Conservation (phyloP, 2,329 filamentous ascomycete species). For the Verticillium tricorpus region DNA sequence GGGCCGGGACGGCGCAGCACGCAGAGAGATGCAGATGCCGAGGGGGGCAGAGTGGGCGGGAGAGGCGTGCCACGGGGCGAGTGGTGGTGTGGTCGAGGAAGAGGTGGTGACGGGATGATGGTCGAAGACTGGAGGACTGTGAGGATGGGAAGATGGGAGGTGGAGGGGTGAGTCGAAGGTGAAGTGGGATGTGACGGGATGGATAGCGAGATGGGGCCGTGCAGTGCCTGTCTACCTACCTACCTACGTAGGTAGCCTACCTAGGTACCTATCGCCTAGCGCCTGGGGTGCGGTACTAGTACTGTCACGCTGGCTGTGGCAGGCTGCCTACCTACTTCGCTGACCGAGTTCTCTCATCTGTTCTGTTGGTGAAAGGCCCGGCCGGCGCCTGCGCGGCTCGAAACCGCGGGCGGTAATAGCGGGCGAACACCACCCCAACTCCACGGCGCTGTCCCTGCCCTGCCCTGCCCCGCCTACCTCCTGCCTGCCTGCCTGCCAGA, state of each 20-base stretch:
- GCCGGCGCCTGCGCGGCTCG: neutral
- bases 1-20: neutral
- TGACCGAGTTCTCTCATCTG: neutral
- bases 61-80: neutral
- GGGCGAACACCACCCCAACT: neutral
- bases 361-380: neutral
- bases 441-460: neutral
- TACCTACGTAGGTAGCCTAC: neutral
- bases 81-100: neutral
- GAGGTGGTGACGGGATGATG: slow-evolving; percentile 13
- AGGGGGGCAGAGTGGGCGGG: slow-evolving; percentile 6
- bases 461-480: neutral
- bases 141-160: neutral
- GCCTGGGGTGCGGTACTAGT: neutral
- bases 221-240: neutral
- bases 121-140: slow-evolving; percentile 26
- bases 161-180: neutral
- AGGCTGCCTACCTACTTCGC: neutral
- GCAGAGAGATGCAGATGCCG: slow-evolving; percentile 1
- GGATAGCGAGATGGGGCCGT: neutral
- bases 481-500: neutral
- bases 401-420: neutral
- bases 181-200: neutral
- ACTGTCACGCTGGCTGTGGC: too few relatives aligned
- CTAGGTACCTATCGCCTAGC: neutral